phyloP scores from a whole-genome alignment of 805 yeast genomes.

The Saccharomycopsis microspora region DNA sequence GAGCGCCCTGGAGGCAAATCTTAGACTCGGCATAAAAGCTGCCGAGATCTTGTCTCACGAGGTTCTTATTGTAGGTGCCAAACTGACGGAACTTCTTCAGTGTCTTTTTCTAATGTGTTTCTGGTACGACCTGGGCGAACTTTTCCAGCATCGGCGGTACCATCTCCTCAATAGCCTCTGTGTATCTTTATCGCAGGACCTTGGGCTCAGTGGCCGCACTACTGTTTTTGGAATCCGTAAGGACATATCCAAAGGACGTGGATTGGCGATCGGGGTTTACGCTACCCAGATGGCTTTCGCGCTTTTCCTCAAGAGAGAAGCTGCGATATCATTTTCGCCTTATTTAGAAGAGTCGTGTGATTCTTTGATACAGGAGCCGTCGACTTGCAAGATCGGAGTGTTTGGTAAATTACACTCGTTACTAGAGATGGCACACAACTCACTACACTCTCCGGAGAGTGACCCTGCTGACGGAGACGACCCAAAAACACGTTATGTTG shows the following conservation, averaged over 20 bases:
- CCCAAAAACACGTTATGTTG: conserved; percentile 28
- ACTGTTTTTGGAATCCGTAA: conserved; percentile 29
- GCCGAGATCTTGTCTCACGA: conserved; percentile 42
- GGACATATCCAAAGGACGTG: conserved; percentile 36
- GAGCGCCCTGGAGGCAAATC: conserved; percentile 28
- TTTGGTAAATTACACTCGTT: conserved; percentile 49
- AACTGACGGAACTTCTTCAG: conserved; percentile 56
- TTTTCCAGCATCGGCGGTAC: conserved; percentile 67
- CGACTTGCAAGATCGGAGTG: conserved; percentile 32
- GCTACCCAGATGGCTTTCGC: conserved; percentile 52
- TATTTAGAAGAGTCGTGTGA: conserved; percentile 52
- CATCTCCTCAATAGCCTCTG: conserved; percentile 59
- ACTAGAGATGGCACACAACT: conserved; percentile 49
- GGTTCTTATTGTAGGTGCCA: conserved; percentile 57
- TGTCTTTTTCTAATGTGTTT: conserved; percentile 47
- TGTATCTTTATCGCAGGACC: conserved; percentile 58
- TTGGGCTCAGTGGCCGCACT: conserved; percentile 56
- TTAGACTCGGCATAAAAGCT: conserved; percentile 42
- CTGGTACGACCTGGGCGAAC: conserved; percentile 82
- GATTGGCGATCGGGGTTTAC: conserved; percentile 47
- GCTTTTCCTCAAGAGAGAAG: conserved; percentile 51
- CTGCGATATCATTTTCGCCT: conserved; percentile 48
- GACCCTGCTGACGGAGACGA: conserved; percentile 24
- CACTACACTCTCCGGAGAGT: conserved; percentile 28
- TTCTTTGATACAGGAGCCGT: conserved; percentile 30